phyloP scores from a whole-genome alignment of 805 yeast genomes.

The Wickerhamiella vanderwaltii region DNA sequence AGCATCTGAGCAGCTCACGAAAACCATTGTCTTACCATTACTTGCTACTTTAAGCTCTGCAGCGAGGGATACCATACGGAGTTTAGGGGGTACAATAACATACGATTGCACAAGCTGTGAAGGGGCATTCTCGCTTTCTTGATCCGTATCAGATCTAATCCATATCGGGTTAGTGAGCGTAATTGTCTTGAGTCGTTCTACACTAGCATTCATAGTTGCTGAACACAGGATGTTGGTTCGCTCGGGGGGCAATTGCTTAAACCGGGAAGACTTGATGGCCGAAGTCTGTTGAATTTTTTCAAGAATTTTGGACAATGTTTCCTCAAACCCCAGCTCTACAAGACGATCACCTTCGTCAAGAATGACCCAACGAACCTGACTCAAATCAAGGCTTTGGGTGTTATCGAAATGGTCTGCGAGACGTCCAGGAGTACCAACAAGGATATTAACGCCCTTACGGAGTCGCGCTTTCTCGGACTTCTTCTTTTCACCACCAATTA shows the following conservation, averaged over 20 bases:
- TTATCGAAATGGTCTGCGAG: constrained; percentile 88
- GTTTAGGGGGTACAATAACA: constrained; percentile 82
- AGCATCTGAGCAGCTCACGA: constrained; percentile 90
- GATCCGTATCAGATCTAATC: constrained; percentile 35
- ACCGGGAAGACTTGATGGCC: constrained; percentile 26
- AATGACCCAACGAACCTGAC: constrained; percentile 73
- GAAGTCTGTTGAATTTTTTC: constrained; percentile 40
- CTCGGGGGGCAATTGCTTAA: constrained; percentile 42
- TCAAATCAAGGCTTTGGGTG: constrained; percentile 60
- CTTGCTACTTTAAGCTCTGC: constrained; percentile 45
- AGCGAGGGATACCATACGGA: constrained; percentile 70
- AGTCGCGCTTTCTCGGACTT: constrained; percentile 92
- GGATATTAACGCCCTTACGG: constrained; percentile 87
- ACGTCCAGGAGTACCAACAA: constrained; percentile 98
- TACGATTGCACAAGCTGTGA: constrained; percentile 77
- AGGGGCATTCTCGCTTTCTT: constrained; percentile 47
- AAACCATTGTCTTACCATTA: constrained; percentile 43
- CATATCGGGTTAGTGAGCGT: constrained; percentile 63
- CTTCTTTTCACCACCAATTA: constrained; percentile 97
- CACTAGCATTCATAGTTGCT: constrained; percentile 80
- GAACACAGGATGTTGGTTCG: constrained; percentile 81
- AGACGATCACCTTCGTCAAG: constrained; percentile 94
- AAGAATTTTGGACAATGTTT: constrained; percentile 70
- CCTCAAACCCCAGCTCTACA: constrained; percentile 94
- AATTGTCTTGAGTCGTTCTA: constrained; percentile 66